phyloP scores from a whole-genome alignment of 1,284 basidiomycete genomes.

The Ustilago hordei region DNA sequence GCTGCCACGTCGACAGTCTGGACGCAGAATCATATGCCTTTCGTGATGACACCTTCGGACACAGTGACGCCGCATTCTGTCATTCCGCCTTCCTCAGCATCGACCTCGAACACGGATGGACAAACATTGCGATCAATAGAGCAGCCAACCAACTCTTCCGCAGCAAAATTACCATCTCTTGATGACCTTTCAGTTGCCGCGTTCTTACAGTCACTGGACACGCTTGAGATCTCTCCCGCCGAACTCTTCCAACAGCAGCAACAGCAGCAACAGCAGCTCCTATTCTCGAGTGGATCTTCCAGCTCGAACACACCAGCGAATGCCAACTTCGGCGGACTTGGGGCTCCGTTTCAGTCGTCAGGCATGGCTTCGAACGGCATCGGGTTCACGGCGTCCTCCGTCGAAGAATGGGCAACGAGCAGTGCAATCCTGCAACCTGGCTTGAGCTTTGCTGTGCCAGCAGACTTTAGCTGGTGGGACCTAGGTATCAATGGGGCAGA shows the following conservation, averaged over 20 bases:
- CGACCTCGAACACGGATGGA: background rate
- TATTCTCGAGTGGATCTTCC: slow-evolving; percentile 25
- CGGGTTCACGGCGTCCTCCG: slow-evolving; percentile 20
- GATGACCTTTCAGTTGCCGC: slow-evolving; percentile 64
- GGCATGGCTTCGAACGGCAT: background rate
- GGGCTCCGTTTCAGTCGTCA: slow-evolving; percentile 9
- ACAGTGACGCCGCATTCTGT: slow-evolving; percentile 18
- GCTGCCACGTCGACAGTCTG: slow-evolving; percentile 16
- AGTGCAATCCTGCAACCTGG: slow-evolving; percentile 58
- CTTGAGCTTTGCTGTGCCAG: slow-evolving; percentile 65
- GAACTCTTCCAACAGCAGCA: slow-evolving; percentile 52
- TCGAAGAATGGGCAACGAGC: slow-evolving; percentile 43
- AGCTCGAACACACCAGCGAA: background rate
- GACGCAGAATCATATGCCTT: slow-evolving; percentile 20
- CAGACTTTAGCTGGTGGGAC: slow-evolving; percentile 68
- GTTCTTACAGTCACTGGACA: slow-evolving; percentile 66
- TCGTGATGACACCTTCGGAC: slow-evolving; percentile 29
- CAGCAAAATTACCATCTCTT: slow-evolving; percentile 42
- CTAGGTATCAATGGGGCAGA: slow-evolving; percentile 42
- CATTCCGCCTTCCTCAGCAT: slow-evolving; percentile 11
- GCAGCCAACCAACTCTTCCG: slow-evolving; percentile 1
- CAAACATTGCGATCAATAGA: background rate
- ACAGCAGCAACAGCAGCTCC: slow-evolving; percentile 36
- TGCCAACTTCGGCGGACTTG: slow-evolving; percentile 1
- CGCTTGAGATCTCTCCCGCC: slow-evolving; percentile 62